Evolutionary conservation across 352 stramenopile genomes (phyloP).

Genomic region (Pythium biforme): DNA sequence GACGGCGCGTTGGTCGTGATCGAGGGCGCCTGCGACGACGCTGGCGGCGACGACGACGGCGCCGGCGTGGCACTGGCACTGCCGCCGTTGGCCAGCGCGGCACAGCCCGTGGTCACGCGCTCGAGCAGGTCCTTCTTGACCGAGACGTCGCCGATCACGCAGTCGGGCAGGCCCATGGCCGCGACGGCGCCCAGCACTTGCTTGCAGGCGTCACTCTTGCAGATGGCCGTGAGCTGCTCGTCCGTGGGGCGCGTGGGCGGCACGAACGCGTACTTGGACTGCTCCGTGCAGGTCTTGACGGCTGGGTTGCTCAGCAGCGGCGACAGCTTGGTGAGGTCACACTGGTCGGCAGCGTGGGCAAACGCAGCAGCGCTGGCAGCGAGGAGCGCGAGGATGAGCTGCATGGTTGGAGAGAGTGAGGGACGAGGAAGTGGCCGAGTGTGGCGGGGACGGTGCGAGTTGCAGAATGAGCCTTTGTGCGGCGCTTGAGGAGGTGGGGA

Average conservation of each 20-base stretch:
- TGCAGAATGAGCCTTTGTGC: too few relatives aligned
- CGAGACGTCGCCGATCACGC: slow-evolving; percentile 19
- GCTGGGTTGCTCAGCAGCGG: slow-evolving; percentile 16
- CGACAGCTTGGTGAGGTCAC: slow-evolving; percentile 19
- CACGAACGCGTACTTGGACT: slow-evolving; percentile 19
- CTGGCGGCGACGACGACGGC: background rate
- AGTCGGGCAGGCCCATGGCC: slow-evolving; percentile 17
- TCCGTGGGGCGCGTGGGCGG: slow-evolving; percentile 23
- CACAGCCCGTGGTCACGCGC: slow-evolving; percentile 16
- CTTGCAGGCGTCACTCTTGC: slow-evolving; percentile 23
- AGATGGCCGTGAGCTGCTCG: slow-evolving; percentile 22
- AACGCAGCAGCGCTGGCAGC: slow-evolving; percentile 1
- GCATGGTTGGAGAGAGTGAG: slow-evolving; percentile 12
- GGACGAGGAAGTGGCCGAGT: background rate
- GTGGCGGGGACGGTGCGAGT: too few relatives aligned
- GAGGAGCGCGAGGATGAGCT: slow-evolving; percentile 11
- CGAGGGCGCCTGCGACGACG: background rate
- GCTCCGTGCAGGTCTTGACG: slow-evolving; percentile 10
- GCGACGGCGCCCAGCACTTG: slow-evolving; percentile 16
- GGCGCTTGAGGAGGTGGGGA: too few relatives aligned
- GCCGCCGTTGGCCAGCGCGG: background rate
- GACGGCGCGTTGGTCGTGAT: background rate
- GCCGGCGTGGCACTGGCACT: background rate
- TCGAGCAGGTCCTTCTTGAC: slow-evolving; percentile 22
- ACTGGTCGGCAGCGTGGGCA: slow-evolving; percentile 3